These are phyloP conservation scores for Phytophthora pinifolia DNA, from an alignment of 352 stramenopile species.

Conservation along the genomic window DNA sequence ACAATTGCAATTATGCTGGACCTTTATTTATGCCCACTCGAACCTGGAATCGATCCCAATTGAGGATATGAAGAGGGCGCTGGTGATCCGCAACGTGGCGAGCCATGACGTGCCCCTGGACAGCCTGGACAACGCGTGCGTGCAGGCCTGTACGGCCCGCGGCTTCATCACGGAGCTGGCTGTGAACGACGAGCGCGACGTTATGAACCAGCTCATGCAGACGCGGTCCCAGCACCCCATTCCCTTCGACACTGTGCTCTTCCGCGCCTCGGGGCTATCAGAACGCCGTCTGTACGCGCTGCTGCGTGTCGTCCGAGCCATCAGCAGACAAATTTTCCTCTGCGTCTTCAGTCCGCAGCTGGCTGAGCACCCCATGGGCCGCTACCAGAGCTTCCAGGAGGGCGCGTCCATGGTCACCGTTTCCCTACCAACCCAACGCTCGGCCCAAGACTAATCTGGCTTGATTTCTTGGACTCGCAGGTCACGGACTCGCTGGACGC, in stretches of 20 bases:
- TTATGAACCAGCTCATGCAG: conserved; percentile 60
- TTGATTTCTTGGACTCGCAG: no score
- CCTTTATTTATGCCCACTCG: no score
- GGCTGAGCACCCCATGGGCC: conserved; percentile 61
- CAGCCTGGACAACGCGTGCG: conserved; percentile 73
- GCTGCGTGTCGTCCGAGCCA: conserved; percentile 63
- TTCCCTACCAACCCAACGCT: no score
- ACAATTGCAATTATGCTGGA: no score
- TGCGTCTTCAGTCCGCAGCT: conserved; percentile 83
- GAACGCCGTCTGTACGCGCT: conserved; percentile 50
- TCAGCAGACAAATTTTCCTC: conserved; percentile 85
- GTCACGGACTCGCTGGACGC: conserved; percentile 67
- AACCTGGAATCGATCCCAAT: no score
- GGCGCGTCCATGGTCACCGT: conserved; percentile 87
- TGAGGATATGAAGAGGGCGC: conserved; percentile 63
- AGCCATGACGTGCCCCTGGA: conserved; percentile 75
- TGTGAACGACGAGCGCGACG: conserved; percentile 55
- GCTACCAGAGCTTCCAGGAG: conserved; percentile 78
- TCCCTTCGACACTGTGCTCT: conserved; percentile 69
- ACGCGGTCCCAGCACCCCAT: conserved; percentile 20
- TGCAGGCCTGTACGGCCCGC: conserved; percentile 65
- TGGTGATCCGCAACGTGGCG: conserved; percentile 78
- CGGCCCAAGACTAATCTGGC: no score
- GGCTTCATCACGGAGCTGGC: conserved; percentile 76
- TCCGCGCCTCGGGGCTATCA: conserved; percentile 61